Evolutionary conservation across 2,329 filamentous ascomycete species (phyloP), one percentile per base, ranked within the genome.

Genomic region (Orbilia oligospora): DNA sequence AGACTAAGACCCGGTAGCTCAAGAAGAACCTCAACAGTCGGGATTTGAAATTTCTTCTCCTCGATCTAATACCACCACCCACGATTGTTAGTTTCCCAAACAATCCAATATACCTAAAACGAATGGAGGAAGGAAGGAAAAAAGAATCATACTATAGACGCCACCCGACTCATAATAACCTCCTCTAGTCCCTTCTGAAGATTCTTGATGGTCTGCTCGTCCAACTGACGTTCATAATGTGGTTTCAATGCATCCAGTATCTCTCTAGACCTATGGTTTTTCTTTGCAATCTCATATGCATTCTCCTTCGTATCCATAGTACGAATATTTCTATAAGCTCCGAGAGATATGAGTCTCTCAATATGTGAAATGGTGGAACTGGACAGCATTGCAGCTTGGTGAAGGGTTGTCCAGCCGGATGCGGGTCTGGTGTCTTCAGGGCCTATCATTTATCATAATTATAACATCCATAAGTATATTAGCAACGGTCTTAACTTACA

Each of bases 251-350:
- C 73, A 12, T 44, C 58, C 5, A 77, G 20, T 9, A 77, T 68
- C 0, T 71, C 67, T 27, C 73, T 69, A n/a, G 58, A 53, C 5
- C 53, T 49, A n/a, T 55, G 27, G 30, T 64, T 27, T 4, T 33
- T 46, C 61, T 68, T 67, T 16, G 73, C 73, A n/a, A 77, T 48
- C 41, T 77, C 73, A 33, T 77, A 77, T 3, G 73, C 73, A 9
- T 61, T 77, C 36, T 77, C 67, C 6, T 71, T 63, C 2, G 73
- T 77, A 46, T 77, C 53, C 41, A 71, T 8, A 0, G 73, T 77
- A 5, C 63, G 58, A 4, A 77, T 51, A 30, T 61, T 71, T 14
- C 61, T 61, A 6, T 36, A 77, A 0, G 67, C 67, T 22, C 73
- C 73, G 8, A 77, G 73, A 9, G 73, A 58, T 18, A 77, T 44